These are phyloP conservation scores for Geranium brycei DNA, from an alignment of 345 rosid species.

Conservation along the genomic window DNA sequence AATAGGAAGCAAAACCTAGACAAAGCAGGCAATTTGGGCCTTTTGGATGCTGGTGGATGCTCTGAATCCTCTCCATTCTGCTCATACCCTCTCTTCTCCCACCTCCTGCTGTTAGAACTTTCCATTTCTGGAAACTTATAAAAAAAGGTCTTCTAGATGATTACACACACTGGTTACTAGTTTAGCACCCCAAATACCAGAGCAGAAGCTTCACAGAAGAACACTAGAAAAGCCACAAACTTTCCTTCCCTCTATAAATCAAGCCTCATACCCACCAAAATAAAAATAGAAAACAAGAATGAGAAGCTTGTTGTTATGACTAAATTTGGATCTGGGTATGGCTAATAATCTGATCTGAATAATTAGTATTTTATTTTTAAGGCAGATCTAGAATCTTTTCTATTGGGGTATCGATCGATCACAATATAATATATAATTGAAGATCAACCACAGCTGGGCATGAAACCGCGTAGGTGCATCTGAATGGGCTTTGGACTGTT, in stretches of 20 bases:
- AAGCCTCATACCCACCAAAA: background rate
- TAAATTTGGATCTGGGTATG: background rate
- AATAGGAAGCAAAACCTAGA: slow-evolving; percentile 42
- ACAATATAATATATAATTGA: background rate
- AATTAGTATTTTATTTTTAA: too few relatives aligned
- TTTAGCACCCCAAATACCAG: background rate
- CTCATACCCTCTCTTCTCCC: slow-evolving; percentile 39
- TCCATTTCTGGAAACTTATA: slow-evolving; percentile 39
- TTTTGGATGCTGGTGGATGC: slow-evolving; percentile 45
- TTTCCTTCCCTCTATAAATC: background rate
- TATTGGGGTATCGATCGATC: background rate
- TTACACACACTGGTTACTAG: background rate
- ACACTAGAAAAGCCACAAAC: background rate
- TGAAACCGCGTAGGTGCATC: background rate
- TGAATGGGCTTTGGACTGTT: background rate
- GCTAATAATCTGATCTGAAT: too few relatives aligned
- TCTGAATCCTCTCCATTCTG: slow-evolving; percentile 37
- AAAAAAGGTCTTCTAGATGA: background rate
- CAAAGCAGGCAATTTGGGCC: slow-evolving; percentile 63
- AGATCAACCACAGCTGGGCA: background rate
- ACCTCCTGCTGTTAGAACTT: slow-evolving; percentile 32
- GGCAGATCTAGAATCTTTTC: background rate
- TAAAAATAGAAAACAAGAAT: too few relatives aligned
- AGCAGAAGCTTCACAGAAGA: background rate
- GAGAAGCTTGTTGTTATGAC: background rate